A percentile compares a stretch with the other conserved stretches of the same genome.
Evolutionary conservation across 352 stramenopile genomes (phyloP).

Genomic region (Pythium myriotylum): DNA sequence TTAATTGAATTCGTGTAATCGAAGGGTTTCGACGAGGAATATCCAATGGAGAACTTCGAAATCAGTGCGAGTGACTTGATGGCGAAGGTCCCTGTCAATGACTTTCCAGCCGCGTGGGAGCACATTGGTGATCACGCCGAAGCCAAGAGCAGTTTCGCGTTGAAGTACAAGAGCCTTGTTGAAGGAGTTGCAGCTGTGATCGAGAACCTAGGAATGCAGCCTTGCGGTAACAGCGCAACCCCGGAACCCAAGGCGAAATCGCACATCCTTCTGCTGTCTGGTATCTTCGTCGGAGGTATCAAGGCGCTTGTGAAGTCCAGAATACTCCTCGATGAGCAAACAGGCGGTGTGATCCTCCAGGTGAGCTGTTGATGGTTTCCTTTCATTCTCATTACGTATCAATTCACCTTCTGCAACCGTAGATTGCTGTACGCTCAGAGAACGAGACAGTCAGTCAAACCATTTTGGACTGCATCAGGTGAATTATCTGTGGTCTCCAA

Average conservation of each 20-base stretch:
- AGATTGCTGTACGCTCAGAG: slow-evolving; percentile 97
- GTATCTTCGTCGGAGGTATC: slow-evolving; percentile 95
- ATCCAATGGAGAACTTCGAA: slow-evolving; percentile 97
- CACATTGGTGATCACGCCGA: slow-evolving; percentile 93
- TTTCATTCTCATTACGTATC: too few relatives aligned
- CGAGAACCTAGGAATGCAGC: slow-evolving; percentile 97
- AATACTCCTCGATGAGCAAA: slow-evolving; percentile 91
- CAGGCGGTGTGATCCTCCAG: slow-evolving; percentile 92
- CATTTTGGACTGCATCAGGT: slow-evolving; percentile 97
- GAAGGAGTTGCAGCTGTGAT: slow-evolving; percentile 96
- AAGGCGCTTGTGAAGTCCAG: slow-evolving; percentile 96
- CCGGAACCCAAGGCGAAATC: slow-evolving; percentile 90
- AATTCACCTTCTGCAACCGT: slow-evolving; percentile 9
- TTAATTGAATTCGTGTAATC: slow-evolving; percentile 3
- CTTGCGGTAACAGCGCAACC: slow-evolving; percentile 94
- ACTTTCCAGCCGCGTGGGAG: slow-evolving; percentile 98
- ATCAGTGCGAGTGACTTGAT: slow-evolving; percentile 97
- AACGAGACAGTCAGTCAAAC: slow-evolving; percentile 94
- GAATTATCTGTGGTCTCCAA: slow-evolving; percentile 29
- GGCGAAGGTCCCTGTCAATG: slow-evolving; percentile 95
- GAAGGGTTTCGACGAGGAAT: slow-evolving; percentile 97
- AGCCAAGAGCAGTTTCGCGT: slow-evolving; percentile 95
- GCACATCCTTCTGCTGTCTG: slow-evolving; percentile 96
- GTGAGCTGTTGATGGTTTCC: slow-evolving; percentile 30
- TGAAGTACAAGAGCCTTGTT: slow-evolving; percentile 97